Percentiles rank a stretch among this genome's conserved stretches.
These are phyloP conservation scores for Saccharum spontaneum DNA, from an alignment of 176 grass and related monocot species.

Conservation along the genomic window DNA sequence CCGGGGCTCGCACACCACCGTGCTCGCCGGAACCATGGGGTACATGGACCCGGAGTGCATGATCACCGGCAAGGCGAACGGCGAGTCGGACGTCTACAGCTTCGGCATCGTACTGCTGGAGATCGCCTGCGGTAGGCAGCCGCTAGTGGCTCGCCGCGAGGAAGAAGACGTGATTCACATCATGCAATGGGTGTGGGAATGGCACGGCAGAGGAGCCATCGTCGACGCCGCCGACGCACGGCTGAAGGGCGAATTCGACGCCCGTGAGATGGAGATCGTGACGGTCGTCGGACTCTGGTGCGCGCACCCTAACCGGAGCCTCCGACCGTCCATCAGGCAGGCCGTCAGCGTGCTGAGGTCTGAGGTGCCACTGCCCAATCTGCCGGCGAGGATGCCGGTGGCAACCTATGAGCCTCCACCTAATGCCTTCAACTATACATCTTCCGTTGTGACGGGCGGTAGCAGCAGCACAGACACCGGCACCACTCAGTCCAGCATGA, in stretches of 20 bases:
- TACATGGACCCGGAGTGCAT: slow-evolving; percentile 43
- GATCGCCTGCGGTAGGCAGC: slow-evolving; percentile 30
- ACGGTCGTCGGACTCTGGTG: slow-evolving; percentile 55
- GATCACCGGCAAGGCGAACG: not conserved
- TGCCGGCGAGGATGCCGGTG: slow-evolving; percentile 41
- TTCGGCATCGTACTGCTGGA: slow-evolving; percentile 49
- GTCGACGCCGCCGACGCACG: slow-evolving; percentile 28
- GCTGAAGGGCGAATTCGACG: not conserved
- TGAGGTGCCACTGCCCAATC: not conserved
- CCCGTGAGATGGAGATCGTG: slow-evolving; percentile 36
- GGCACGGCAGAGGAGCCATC: slow-evolving; percentile 7
- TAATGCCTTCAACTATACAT: not conserved
- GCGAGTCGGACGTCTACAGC: slow-evolving; percentile 46
- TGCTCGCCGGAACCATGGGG: slow-evolving; percentile 36
- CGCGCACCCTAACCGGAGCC: slow-evolving; percentile 21
- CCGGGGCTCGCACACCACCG: slow-evolving; percentile 5
- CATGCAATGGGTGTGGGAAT: slow-evolving; percentile 26
- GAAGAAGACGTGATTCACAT: not conserved
- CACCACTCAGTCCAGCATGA: not conserved
- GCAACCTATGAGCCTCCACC: slow-evolving; percentile 2
- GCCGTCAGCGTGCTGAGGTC: slow-evolving; percentile 34
- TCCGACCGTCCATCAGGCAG: slow-evolving; percentile 41
- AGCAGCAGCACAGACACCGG: not conserved
- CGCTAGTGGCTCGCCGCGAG: not conserved
- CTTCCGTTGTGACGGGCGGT: not conserved